These are phyloP conservation scores for Diutina ranongensis DNA, from an alignment of 1,139 yeast species.

Conservation along the genomic window DNA sequence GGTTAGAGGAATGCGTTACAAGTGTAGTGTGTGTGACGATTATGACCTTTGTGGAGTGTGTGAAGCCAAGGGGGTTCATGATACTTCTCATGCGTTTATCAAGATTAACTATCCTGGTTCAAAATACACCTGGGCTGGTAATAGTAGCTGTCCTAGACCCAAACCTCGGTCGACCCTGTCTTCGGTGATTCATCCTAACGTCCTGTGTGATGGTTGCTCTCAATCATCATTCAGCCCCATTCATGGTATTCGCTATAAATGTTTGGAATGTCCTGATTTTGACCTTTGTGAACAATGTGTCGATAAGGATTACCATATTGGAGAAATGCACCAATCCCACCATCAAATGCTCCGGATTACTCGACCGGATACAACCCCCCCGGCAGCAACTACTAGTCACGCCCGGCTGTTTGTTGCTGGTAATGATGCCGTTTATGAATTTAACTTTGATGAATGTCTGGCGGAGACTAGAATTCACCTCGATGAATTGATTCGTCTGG, in stretches of 20 bases:
- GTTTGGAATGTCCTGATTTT: constrained; percentile 42
- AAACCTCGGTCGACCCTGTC: constrained; percentile 7
- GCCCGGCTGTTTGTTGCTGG: background rate
- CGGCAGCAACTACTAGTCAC: no score
- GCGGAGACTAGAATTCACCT: background rate
- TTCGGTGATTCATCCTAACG: constrained; percentile 6
- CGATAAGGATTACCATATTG: background rate
- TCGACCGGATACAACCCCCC: background rate
- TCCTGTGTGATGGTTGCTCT: constrained; percentile 32
- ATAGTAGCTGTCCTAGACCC: no score
- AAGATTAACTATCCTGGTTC: constrained; percentile 17
- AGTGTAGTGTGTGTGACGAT: constrained; percentile 5
- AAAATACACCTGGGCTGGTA: background rate
- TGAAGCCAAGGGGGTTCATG: background rate
- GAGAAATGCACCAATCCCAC: background rate
- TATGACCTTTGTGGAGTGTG: constrained; percentile 1
- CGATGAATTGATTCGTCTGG: constrained; percentile 1
- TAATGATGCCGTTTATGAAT: constrained; percentile 3
- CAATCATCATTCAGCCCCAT: constrained; percentile 22
- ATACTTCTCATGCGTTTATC: constrained; percentile 9
- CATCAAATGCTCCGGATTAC: background rate
- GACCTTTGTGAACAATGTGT: constrained; percentile 43
- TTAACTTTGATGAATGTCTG: background rate
- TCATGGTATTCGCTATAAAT: constrained; percentile 40
- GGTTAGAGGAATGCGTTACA: background rate